Base-by-base conservation (phyloP, 345 rosid species). In the Rhizophora apiculata region DNA sequence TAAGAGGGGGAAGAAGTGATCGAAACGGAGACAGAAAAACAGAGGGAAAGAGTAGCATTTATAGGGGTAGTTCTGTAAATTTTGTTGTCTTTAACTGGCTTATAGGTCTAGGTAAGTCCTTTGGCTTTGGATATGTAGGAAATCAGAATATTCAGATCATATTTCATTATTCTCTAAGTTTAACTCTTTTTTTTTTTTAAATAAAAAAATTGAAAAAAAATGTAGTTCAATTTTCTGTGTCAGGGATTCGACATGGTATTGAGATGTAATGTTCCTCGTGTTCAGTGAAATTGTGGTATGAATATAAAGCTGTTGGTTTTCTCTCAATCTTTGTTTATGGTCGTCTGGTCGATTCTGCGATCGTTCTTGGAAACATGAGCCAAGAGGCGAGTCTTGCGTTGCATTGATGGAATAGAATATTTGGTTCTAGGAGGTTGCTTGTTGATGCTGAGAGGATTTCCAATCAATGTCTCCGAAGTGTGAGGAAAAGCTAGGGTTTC, bases 1-100 rank as follows among this genome's bases (percentile, higher is more conserved):
- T 4, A 75, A 71, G 86, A 82, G 66, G 77, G 83, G 75, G 0
- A 88, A 57, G 84, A 86, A 86, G 82, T 80, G 77, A 72, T 9
- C 3, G 15, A 6, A 8, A 11, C 21, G 2, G 15, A 0, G n/a
- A 34, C 2, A 39, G 57, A 51, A 19, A 1, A 59, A 13, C 31
- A 60, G 34, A 34, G 6, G 34, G 6, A 31, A 6, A 39, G 18
- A 1, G 22, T 37, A 63, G 73, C 20, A 53, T 18, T 43, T 65
- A 32, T 80, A 80, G 80, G 80, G 65, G 13, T 80, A 76, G 78
- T 70, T 53, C 11, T 76, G 83, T 80, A 80, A 76, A 80, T 76
- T 73, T 60, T 54, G 29, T 46, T 29, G 63, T 69, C 61, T 62
- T 51, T 62, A 48, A 26, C 39, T 66, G 48, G 74, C 60, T 70